These are phyloP conservation scores for Talaromyces sp. DNA, from an alignment of 2,329 filamentous ascomycete genomes.

Conservation along the genomic window DNA sequence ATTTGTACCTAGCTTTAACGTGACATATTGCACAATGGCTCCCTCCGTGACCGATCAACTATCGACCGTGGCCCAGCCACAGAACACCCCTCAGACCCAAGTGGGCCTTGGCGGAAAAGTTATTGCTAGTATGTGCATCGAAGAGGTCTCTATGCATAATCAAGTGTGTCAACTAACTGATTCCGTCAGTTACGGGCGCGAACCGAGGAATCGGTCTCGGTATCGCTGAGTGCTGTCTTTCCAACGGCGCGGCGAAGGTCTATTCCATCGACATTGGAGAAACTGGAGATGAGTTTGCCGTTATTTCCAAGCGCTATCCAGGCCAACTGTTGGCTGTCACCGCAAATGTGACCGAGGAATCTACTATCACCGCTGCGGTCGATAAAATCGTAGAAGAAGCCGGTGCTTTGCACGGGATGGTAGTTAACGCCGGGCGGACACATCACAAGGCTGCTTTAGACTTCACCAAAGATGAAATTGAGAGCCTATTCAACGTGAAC, in stretches of 20 bases:
- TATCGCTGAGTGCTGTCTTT: constrained; percentile 52
- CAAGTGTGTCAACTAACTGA: not conserved
- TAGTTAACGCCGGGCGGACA: constrained; percentile 55
- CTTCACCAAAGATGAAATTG: constrained; percentile 53
- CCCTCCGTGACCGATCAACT: constrained; percentile 3
- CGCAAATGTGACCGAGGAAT: constrained; percentile 53
- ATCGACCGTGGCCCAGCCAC: not conserved
- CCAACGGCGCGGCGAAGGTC: constrained; percentile 47
- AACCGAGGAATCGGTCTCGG: constrained; percentile 50
- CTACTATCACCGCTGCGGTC: constrained; percentile 47
- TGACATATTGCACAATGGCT: constrained; percentile 5
- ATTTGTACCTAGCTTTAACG: not conserved
- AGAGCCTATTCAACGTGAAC: constrained; percentile 49
- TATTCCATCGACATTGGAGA: constrained; percentile 52
- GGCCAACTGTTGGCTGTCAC: constrained; percentile 44
- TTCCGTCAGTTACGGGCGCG: constrained; percentile 33
- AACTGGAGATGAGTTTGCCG: constrained; percentile 19
- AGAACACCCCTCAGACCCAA: constrained; percentile 27
- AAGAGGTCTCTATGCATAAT: not conserved
- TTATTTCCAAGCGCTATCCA: constrained; percentile 38
- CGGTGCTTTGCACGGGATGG: constrained; percentile 53
- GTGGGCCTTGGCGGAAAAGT: constrained; percentile 34
- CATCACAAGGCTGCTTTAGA: constrained; percentile 57
- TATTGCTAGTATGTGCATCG: constrained; percentile 35
- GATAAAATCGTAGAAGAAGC: constrained; percentile 49